Conservation (phyloP, 345 rosid genomes). For the Sapria himalayana region DNA sequence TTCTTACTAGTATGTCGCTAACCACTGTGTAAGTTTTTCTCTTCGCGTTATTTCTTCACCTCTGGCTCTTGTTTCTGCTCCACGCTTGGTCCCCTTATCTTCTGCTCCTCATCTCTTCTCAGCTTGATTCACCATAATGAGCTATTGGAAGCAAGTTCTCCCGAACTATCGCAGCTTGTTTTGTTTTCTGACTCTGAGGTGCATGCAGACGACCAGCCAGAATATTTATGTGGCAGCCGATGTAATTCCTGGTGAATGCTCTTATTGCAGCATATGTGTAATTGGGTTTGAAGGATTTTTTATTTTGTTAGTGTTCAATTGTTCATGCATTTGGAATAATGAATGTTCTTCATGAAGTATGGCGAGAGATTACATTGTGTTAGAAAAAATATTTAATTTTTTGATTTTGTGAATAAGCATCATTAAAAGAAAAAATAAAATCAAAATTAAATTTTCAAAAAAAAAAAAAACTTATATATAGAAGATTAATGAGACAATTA, state of each 20-base stretch:
- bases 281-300: too few species aligned
- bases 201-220: conserved; percentile 17
- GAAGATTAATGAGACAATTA: too few species aligned
- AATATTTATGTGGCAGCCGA: conserved; percentile 10
- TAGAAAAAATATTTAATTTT: too few species aligned
- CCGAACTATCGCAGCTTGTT: conserved; percentile 19
- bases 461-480: too few species aligned
- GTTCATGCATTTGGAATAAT: too few species aligned
- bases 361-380: too few species aligned
- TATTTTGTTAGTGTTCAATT: too few species aligned
- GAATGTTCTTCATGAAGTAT: too few species aligned
- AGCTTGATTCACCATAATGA: conserved; percentile 35
- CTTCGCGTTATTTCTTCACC: neutral
- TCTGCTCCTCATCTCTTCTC: conserved; percentile 7
- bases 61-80: conserved; percentile 5
- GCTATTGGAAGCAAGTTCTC: conserved; percentile 18
- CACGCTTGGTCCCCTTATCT: conserved; percentile 1
- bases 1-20: conserved; percentile 18
- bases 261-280: too few species aligned
- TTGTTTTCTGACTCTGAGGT: conserved; percentile 22
- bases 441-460: too few species aligned
- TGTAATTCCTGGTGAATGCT: conserved; percentile 9
- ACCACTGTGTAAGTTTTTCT: conserved; percentile 24
- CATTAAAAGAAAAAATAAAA: too few species aligned
- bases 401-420: too few species aligned